Evolutionary conservation across 2,329 filamentous ascomycete species (phyloP).

Genomic region (Fusarium heterosporum): DNA sequence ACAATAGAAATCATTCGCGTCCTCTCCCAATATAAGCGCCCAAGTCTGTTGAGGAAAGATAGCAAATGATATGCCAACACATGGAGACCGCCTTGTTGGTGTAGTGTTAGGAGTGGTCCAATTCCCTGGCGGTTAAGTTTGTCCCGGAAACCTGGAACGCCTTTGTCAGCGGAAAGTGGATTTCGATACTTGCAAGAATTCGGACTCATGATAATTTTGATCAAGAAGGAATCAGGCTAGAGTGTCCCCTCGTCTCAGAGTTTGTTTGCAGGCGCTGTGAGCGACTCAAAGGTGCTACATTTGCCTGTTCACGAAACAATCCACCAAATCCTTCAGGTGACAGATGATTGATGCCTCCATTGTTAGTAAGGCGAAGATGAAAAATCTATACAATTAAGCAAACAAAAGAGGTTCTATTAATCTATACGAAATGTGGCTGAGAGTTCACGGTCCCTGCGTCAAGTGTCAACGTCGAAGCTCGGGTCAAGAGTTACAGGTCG

Average conservation of each 20-base stretch:
- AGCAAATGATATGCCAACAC: conserved; percentile 1
- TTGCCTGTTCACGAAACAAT: conserved; percentile 22
- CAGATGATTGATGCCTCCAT: not conserved
- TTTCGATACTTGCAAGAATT: not conserved
- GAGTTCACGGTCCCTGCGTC: conserved; percentile 5
- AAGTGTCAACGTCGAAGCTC: conserved; percentile 22
- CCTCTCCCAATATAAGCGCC: conserved; percentile 18
- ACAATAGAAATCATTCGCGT: conserved; percentile 30
- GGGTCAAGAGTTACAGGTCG: conserved; percentile 27
- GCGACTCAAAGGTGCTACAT: conserved; percentile 1
- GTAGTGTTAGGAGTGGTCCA: conserved; percentile 1
- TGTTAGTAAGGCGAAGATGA: not conserved
- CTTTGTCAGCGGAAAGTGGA: not conserved
- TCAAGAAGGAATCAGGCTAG: not conserved
- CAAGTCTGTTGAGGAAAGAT: not conserved
- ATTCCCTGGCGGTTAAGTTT: conserved; percentile 14
- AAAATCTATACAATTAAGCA: conserved; percentile 2
- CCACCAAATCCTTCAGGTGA: conserved; percentile 23
- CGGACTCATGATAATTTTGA: not conserved
- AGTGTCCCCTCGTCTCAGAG: not conserved
- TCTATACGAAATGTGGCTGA: conserved; percentile 35
- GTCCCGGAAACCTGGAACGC: conserved; percentile 4
- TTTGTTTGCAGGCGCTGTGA: not conserved
- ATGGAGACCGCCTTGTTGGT: not conserved
- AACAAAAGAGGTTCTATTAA: conserved; percentile 11